Evolutionary conservation across 805 yeast genomes (phyloP).

Genomic region (Kodamaea sagamina): DNA sequence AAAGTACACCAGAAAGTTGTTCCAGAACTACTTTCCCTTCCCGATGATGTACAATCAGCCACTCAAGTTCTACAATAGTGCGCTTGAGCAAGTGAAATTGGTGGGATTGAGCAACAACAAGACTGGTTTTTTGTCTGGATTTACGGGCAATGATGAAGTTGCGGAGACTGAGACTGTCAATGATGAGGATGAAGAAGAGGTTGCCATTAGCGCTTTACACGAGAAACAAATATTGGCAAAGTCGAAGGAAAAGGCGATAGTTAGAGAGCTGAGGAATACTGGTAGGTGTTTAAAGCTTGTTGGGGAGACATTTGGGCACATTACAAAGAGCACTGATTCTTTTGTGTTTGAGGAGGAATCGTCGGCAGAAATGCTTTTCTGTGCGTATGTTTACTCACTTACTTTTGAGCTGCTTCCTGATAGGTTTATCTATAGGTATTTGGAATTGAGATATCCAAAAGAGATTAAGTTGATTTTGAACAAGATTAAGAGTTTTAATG

Average conservation of each 20-base stretch:
- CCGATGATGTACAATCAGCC: constrained; percentile 79
- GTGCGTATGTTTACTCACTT: constrained; percentile 39
- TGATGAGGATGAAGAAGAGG: constrained; percentile 22
- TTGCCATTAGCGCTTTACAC: constrained; percentile 40
- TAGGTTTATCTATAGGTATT: constrained; percentile 37
- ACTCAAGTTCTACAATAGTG: constrained; percentile 40
- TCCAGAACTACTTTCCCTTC: constrained; percentile 58
- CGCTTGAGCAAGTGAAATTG: constrained; percentile 34
- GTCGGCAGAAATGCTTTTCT: constrained; percentile 40
- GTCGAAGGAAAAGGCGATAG: constrained; percentile 30
- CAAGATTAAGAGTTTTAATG: constrained; percentile 15
- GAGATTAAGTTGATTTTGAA: constrained; percentile 20
- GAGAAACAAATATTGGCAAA: constrained; percentile 37
- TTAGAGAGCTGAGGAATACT: constrained; percentile 37
- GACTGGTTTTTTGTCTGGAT: constrained; percentile 33
- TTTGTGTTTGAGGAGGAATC: constrained; percentile 17
- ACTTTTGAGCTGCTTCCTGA: constrained; percentile 41
- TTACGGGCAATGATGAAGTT: constrained; percentile 18
- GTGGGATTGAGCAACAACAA: constrained; percentile 32
- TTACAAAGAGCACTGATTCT: constrained; percentile 13
- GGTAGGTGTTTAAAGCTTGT: constrained; percentile 33
- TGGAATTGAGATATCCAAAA: constrained; percentile 33
- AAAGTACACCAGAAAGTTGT: constrained; percentile 55
- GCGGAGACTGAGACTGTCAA: constrained; percentile 35
- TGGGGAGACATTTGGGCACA: constrained; percentile 22